Conservation (phyloP, 768 basidiomycete genomes). For the Trametes elegans region DNA sequence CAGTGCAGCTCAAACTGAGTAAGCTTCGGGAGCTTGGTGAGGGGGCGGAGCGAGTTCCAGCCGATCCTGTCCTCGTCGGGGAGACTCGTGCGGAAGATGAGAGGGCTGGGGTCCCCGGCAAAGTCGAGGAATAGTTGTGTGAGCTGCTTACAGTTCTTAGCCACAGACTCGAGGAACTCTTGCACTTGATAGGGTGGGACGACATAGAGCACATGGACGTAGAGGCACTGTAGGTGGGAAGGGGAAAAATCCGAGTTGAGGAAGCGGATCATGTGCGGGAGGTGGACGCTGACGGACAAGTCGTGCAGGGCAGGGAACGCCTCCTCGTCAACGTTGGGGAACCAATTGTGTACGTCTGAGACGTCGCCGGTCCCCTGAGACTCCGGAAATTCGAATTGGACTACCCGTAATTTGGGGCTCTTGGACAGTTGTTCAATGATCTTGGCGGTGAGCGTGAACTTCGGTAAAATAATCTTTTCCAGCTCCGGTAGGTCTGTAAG, state of each 20-base stretch:
- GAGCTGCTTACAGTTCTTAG: constrained; percentile 48
- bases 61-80: constrained; percentile 29
- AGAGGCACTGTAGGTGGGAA: constrained; percentile 46
- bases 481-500: constrained; percentile 43
- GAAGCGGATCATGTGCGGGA: constrained; percentile 46
- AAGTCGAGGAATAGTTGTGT: constrained; percentile 39
- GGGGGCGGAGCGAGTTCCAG: constrained; percentile 36
- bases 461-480: constrained; percentile 47
- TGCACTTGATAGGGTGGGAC: constrained; percentile 43
- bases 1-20: constrained; percentile 34
- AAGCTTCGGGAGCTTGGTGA: constrained; percentile 33
- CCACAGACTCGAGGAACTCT: constrained; percentile 42
- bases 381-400: constrained; percentile 55
- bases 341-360: constrained; percentile 43
- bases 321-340: constrained; percentile 43
- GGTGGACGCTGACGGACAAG: constrained; percentile 45
- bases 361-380: constrained; percentile 47
- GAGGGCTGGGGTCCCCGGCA: constrained; percentile 6
- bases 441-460: constrained; percentile 46
- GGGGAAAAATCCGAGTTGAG: constrained; percentile 46
- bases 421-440: constrained; percentile 47
- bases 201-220: constrained; percentile 47
- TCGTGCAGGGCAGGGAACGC: constrained; percentile 56
- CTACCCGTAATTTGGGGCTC: constrained; percentile 38
- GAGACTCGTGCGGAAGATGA: constrained; percentile 2